Percentiles rank a stretch among this genome's conserved stretches.
Conservation (phyloP, 768 basidiomycete species). For the Serpula lacrymans region DNA sequence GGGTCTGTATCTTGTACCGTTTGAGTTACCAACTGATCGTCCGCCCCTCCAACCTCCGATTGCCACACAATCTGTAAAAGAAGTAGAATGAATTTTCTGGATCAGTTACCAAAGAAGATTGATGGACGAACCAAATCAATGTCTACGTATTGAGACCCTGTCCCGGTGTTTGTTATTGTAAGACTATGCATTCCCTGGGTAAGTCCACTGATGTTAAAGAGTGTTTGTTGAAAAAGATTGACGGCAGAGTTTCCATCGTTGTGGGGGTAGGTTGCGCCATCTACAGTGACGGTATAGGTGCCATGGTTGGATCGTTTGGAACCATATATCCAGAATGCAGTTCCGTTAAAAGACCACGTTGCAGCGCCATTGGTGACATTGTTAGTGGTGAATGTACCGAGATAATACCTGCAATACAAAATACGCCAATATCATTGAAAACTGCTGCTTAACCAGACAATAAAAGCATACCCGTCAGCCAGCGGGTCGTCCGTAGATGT, state of each 20-base stretch:
- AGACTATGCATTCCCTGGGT: conserved; percentile 34
- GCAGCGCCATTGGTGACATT: conserved; percentile 29
- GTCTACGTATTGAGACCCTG: conserved; percentile 35
- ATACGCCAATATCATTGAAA: background rate
- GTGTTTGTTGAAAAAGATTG: conserved; percentile 34
- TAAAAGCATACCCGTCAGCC: conserved; percentile 18
- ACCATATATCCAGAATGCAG: conserved; percentile 46
- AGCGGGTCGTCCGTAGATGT: background rate
- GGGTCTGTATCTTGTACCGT: conserved; percentile 32
- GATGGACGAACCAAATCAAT: conserved; percentile 50
- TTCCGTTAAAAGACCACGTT: conserved; percentile 47
- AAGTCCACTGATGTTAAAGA: conserved; percentile 37
- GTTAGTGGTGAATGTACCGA: conserved; percentile 39
- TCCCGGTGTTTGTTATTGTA: conserved; percentile 27
- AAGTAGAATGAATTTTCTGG: too few relatives aligned
- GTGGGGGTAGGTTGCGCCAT: conserved; percentile 26
- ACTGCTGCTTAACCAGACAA: background rate
- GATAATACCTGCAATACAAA: conserved; percentile 28
- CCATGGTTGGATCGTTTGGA: conserved; percentile 48
- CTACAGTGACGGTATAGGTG: conserved; percentile 39
- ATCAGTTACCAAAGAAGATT: too few relatives aligned
- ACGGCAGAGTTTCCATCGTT: conserved; percentile 25
- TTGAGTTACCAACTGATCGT: conserved; percentile 15
- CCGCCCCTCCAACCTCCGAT: conserved; percentile 18
- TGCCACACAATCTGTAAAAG: conserved; percentile 23